phyloP scores from a whole-genome alignment of 1,139 yeast genomes.

The Arxiozyma bovina region DNA sequence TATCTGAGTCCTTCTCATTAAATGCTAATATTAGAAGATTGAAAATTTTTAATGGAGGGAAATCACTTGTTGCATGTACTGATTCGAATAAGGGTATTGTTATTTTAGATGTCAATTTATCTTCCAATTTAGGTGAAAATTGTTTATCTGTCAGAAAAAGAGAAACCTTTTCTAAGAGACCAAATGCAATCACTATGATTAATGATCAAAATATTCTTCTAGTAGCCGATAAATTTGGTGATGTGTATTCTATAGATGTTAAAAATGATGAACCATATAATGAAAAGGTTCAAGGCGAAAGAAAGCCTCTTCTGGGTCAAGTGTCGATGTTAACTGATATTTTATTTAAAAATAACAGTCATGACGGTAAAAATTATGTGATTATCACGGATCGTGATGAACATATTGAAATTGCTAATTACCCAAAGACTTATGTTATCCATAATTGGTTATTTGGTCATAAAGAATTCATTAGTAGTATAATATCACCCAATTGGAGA shows the following conservation, averaged over 20 bases:
- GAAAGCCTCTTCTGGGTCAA: conserved; percentile 76
- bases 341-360: conserved; percentile 36
- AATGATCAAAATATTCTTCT: conserved; percentile 44
- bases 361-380: conserved; percentile 40
- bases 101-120: conserved; percentile 42
- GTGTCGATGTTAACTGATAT: conserved; percentile 90
- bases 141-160: conserved; percentile 52
- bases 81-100: conserved; percentile 77
- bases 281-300: conserved; percentile 17
- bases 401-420: conserved; percentile 80
- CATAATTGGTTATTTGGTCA: conserved; percentile 86
- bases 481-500: conserved; percentile 46
- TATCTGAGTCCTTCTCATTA: conserved; percentile 2
- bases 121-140: conserved; percentile 14
- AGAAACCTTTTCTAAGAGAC: conserved; percentile 81
- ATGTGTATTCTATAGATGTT: conserved; percentile 53
- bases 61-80: conserved; percentile 56
- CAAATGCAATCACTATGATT: conserved; percentile 66
- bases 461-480: conserved; percentile 63
- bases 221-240: conserved; percentile 97
- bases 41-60: conserved; percentile 44
- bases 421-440: conserved; percentile 69
- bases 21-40: conserved; percentile 52
- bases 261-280: conserved; percentile 18
- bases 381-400: conserved; percentile 93